A percentile compares a stretch with the other conserved stretches of the same genome.
phyloP scores from a whole-genome alignment of 129 eudicot species.

The Flaveria sonorensis region DNA sequence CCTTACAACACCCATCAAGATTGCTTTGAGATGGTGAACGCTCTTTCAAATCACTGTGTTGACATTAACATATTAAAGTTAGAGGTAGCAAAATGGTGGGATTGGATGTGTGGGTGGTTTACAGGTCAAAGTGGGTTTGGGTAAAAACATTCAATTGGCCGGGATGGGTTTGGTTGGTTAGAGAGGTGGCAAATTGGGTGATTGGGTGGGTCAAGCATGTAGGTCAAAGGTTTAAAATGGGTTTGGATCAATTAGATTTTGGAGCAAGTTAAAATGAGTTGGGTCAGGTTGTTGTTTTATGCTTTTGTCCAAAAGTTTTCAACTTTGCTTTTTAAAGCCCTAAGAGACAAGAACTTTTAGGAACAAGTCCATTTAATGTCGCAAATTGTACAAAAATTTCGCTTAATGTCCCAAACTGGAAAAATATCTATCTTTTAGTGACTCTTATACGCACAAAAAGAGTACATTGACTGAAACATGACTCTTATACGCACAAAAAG shows the following conservation, averaged over 20 bases:
- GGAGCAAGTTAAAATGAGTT: background rate
- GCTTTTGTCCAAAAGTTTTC: background rate
- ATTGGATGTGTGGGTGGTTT: background rate
- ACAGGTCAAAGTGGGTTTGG: background rate
- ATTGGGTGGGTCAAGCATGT: background rate
- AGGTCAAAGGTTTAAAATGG: background rate
- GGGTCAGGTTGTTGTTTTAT: background rate
- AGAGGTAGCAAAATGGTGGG: background rate
- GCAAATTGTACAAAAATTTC: background rate
- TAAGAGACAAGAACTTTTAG: background rate
- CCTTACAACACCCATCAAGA: constrained; percentile 98
- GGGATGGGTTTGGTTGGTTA: background rate
- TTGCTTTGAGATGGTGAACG: constrained; percentile 91
- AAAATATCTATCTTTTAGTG: background rate
- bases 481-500: background rate
- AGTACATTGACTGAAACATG: background rate
- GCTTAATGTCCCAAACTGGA: background rate
- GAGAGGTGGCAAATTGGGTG: background rate
- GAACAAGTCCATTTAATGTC: background rate
- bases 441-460: background rate
- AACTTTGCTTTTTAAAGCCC: background rate
- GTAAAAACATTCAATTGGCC: background rate
- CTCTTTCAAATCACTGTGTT: constrained; percentile 12
- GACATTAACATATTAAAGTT: background rate
- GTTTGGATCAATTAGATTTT: background rate